Evolutionary conservation across 345 rosid genomes (phyloP).

Genomic region (Brassica nigra): DNA sequence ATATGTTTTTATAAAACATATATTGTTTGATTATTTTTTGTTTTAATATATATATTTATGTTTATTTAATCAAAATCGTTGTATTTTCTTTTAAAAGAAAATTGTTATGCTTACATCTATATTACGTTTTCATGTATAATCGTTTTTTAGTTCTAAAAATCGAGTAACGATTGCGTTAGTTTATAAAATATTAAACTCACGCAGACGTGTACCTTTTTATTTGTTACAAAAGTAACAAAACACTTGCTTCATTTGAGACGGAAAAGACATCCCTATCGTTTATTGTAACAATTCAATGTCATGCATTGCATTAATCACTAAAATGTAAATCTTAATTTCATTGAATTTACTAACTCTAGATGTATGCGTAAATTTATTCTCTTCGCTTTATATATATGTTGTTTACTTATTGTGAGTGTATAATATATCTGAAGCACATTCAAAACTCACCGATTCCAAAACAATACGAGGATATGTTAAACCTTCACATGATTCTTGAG

Average conservation of each 20-base stretch:
- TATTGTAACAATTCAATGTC: neutral
- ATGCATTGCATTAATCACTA: neutral
- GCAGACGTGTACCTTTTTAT: neutral
- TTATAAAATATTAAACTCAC: neutral
- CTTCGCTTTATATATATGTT: neutral
- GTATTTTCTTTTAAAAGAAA: no score
- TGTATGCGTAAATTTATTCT: neutral
- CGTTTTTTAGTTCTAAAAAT: neutral
- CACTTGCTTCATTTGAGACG: neutral
- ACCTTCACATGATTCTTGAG: slow-evolving; percentile 12
- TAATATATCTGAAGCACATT: neutral
- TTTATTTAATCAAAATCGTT: neutral
- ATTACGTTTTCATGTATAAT: neutral
- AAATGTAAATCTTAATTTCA: neutral
- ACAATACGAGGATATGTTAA: slow-evolving; percentile 16
- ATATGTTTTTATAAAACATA: neutral
- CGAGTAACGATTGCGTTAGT: neutral
- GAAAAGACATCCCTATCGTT: neutral
- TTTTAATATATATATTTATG: neutral
- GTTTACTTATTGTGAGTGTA: neutral
- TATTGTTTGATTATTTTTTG: neutral
- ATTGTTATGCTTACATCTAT: neutral
- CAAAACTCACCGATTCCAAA: slow-evolving; percentile 2
- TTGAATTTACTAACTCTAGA: neutral
- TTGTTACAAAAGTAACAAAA: neutral